Conservation (phyloP, 768 basidiomycete genomes). For the Lentinus brumalis region DNA sequence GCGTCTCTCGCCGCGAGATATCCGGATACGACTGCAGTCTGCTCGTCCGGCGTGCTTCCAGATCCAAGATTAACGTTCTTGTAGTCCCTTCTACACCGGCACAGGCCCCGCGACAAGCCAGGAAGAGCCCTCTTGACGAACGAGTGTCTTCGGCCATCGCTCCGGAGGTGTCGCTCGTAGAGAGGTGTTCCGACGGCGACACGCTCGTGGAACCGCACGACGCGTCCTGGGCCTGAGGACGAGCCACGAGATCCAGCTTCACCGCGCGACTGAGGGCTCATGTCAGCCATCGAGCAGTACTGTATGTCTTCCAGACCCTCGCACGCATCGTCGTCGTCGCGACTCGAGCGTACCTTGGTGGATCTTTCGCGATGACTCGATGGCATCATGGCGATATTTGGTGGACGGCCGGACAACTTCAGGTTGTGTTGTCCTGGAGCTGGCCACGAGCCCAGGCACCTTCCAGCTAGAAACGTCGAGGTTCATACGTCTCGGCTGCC, state of each 20-base stretch:
- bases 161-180: not conserved
- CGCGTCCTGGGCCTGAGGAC: not conserved
- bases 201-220: not conserved
- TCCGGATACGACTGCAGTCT: not conserved
- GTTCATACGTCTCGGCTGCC: not conserved
- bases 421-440: not conserved
- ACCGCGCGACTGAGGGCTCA: not conserved
- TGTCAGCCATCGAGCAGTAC: not conserved
- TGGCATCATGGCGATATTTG: not conserved
- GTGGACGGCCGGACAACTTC: not conserved
- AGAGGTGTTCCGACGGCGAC: not conserved
- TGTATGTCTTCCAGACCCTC: not conserved
- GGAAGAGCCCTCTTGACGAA: not conserved
- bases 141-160: not conserved
- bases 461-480: not conserved
- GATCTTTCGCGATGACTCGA: not conserved
- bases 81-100: not conserved
- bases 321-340: not conserved
- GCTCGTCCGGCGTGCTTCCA: not conserved
- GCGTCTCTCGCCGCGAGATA: not conserved
- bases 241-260: not conserved
- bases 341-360: not conserved
- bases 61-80: slow-evolving; percentile 7
- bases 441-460: slow-evolving; percentile 1
- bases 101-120: not conserved